phyloP scores from a whole-genome alignment of 495 filamentous ascomycete genomes.

The Annulohypoxylon maeteangense region DNA sequence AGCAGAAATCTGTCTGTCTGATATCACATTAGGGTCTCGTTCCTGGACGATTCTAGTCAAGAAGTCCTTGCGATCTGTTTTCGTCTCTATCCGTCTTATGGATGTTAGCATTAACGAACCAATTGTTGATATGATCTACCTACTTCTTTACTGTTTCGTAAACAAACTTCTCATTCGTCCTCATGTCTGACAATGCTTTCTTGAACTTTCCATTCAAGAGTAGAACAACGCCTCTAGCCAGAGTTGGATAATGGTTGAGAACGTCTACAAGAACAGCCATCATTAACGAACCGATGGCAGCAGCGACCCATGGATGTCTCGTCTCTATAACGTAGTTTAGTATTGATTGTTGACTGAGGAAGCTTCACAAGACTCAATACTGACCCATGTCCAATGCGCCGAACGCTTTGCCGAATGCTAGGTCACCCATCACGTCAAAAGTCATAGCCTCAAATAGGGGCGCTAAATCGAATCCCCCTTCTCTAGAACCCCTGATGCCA shows the following conservation, averaged over 20 bases:
- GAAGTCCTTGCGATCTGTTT: slow-evolving; percentile 38
- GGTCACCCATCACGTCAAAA: slow-evolving; percentile 62
- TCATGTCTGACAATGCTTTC: slow-evolving; percentile 6
- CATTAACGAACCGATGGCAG: slow-evolving; percentile 51
- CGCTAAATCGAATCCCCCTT: slow-evolving; percentile 26
- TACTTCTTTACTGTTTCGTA: slow-evolving; percentile 38
- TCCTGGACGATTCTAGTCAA: slow-evolving; percentile 34
- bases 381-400: slow-evolving; percentile 53
- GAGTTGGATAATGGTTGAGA: slow-evolving; percentile 10
- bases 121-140: not conserved
- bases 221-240: slow-evolving; percentile 4
- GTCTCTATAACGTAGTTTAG: slow-evolving; percentile 4
- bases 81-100: slow-evolving; percentile 22
- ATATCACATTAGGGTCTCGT: slow-evolving; percentile 28
- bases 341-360: not conserved
- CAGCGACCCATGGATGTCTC: slow-evolving; percentile 57
- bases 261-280: slow-evolving; percentile 34
- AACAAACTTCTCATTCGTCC: slow-evolving; percentile 31
- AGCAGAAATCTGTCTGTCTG: slow-evolving; percentile 39
- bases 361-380: not conserved
- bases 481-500: slow-evolving; percentile 7
- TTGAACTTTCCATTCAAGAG: slow-evolving; percentile 12
- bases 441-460: slow-evolving; percentile 27
- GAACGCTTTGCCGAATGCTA: slow-evolving; percentile 63
- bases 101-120: not conserved